Conservation (phyloP, 768 basidiomycete species). For the Hebeloma cylindrosporum region DNA sequence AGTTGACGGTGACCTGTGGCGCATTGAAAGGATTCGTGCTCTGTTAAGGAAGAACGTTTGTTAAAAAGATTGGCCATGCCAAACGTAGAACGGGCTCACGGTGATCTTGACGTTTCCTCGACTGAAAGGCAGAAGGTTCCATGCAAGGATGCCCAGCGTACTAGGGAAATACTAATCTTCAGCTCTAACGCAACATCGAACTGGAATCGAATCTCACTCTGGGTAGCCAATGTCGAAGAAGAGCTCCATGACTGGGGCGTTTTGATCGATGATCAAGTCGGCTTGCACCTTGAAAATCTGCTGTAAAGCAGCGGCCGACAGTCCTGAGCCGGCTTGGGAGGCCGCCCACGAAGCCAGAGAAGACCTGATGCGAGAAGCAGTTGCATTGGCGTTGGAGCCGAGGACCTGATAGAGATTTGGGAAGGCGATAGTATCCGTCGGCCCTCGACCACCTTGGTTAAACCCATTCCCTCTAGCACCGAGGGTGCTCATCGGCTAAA, state of each 20-base stretch:
- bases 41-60: conserved; percentile 21
- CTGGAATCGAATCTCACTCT: conserved; percentile 30
- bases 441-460: conserved; percentile 41
- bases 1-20: conserved; percentile 50
- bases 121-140: conserved; percentile 57
- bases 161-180: not conserved
- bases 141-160: conserved; percentile 30
- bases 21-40: conserved; percentile 47
- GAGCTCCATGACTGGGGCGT: conserved; percentile 47
- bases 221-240: conserved; percentile 49
- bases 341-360: conserved; percentile 43
- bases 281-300: conserved; percentile 48
- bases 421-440: conserved; percentile 49
- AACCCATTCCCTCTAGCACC: conserved; percentile 43
- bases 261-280: conserved; percentile 45
- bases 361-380: conserved; percentile 36
- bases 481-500: conserved; percentile 43
- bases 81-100: conserved; percentile 23
- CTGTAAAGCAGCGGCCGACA: conserved; percentile 41
- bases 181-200: not conserved
- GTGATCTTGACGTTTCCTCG: conserved; percentile 50
- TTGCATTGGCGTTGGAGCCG: conserved; percentile 30
- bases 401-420: conserved; percentile 53
- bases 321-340: conserved; percentile 39
- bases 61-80: not conserved